Evolutionary conservation across 805 yeast species (phyloP), one percentile per base, ranked within the genome.

Genomic region (Spathaspora gorwiae): DNA sequence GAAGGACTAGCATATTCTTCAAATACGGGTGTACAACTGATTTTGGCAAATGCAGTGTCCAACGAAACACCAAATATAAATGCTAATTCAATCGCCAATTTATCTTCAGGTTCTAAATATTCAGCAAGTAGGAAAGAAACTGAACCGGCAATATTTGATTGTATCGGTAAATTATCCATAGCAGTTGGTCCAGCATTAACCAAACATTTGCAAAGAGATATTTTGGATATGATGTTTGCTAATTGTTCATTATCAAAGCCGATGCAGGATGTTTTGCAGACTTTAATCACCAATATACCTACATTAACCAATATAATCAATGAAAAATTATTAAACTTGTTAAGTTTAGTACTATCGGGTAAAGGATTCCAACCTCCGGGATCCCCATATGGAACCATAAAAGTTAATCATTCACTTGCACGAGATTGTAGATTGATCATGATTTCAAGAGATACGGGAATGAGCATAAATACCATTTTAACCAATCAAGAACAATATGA

Each of bases 151-250:
- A 79, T 92, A 15, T 92, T 90, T 56, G 87, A 86, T 54, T 94
- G 98, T 60, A 75, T 92, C 37, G 88, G 95, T 0, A 86, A 88
- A 64, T 67, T 94, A 33, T 90, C 97, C 0, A 76, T 77, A 26
- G 92, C 98, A 0, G 88, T 92, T 12, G 97, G 97, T 0, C 95
- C 96, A 10, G 95, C 96, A 0, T 70, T 92, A 45, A 87, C 97
- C 0, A 94, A 92, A 58, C 90, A 88, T 60, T 68, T 94, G 45
- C 90, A 89, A 51, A 78, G 84, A 49, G 95, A 88, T 55, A 75
- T 92, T 19, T 66, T 92, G 42, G 90, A 85, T 52, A 73, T 87
- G 65, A 78, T 92, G 66, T 75, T 92, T 54, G 65, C 69, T 32
- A 78, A 83, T 40, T 89, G 96, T 49, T 87, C 96, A 0, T 74